Conservation (phyloP, 495 filamentous ascomycete genomes). For the Penicillium steckii region DNA sequence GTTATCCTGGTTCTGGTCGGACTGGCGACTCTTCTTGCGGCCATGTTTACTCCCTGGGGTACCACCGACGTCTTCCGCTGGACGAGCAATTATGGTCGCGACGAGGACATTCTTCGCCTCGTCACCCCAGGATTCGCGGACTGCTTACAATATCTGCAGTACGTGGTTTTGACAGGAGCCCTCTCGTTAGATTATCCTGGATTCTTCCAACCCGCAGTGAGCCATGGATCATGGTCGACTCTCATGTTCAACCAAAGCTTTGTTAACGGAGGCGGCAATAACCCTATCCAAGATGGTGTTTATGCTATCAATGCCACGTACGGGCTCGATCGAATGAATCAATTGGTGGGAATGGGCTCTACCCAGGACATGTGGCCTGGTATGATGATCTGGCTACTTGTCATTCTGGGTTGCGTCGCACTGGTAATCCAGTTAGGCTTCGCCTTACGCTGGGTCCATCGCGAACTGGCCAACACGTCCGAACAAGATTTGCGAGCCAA, state of each 20-base stretch:
- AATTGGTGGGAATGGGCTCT: conserved; percentile 77
- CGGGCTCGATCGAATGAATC: conserved; percentile 74
- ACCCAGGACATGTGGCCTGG: conserved; percentile 88
- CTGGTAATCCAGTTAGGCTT: conserved; percentile 78
- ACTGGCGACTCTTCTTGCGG: conserved; percentile 76
- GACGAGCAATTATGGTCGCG: conserved; percentile 94
- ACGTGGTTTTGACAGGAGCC: conserved; percentile 81
- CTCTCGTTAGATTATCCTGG: conserved; percentile 88
- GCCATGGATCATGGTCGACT: conserved; percentile 79
- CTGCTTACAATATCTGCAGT: conserved; percentile 96
- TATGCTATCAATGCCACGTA: conserved; percentile 71
- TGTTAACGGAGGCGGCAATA: conserved; percentile 62
- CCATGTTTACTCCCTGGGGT: conserved; percentile 91
- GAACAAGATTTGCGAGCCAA: conserved; percentile 86
- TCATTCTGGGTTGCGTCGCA: conserved; percentile 66
- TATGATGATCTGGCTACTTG: conserved; percentile 81
- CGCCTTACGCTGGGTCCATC: conserved; percentile 68
- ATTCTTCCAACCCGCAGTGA: conserved; percentile 88
- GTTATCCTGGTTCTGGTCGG: conserved; percentile 77
- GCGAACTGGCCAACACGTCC: conserved; percentile 63
- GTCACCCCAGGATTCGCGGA: conserved; percentile 97
- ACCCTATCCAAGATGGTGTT: conserved; percentile 76
- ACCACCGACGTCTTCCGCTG: conserved; percentile 85
- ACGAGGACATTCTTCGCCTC: conserved; percentile 85
- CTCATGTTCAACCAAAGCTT: conserved; percentile 95